Percentiles rank a stretch among this genome's conserved stretches.
Conservation (phyloP, 164 flowering plant species). For the Euptelea pleiosperma region DNA sequence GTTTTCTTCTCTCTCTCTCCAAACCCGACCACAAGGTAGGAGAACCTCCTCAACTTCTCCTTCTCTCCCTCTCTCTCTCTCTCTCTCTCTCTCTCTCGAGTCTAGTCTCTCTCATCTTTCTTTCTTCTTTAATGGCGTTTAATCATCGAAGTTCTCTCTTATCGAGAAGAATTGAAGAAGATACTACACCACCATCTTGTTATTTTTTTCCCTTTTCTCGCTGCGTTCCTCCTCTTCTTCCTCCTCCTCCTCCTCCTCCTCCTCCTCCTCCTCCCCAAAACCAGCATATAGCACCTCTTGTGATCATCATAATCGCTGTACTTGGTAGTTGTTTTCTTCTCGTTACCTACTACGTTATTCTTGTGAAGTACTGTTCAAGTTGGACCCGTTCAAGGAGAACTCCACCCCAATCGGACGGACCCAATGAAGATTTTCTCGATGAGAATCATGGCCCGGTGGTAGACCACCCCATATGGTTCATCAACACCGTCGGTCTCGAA, state of each 20-base stretch:
- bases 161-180: conserved; percentile 2
- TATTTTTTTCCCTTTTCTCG: conserved; percentile 9
- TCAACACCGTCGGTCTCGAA: conserved; percentile 43
- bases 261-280: conserved; percentile 20
- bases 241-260: not conserved
- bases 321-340: conserved; percentile 34
- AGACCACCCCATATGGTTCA: conserved; percentile 53
- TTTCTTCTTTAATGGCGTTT: conserved; percentile 14
- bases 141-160: conserved; percentile 31
- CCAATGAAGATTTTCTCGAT: conserved; percentile 28
- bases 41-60: conserved; percentile 6
- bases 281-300: conserved; percentile 21
- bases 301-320: conserved; percentile 27
- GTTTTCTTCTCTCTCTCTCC: too few species aligned
- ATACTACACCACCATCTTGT: not conserved
- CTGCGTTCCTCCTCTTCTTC: conserved; percentile 12
- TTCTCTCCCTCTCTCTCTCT: conserved; percentile 1
- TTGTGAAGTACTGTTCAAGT: conserved; percentile 22
- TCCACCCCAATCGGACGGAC: not conserved
- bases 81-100: not conserved
- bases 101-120: too few species aligned
- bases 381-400: conserved; percentile 13
- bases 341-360: conserved; percentile 29
- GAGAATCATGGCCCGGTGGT: conserved; percentile 20
- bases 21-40: too few species aligned